Evolutionary conservation across 208 protist species (phyloP).

Genomic region (Crithidia expoeki): DNA sequence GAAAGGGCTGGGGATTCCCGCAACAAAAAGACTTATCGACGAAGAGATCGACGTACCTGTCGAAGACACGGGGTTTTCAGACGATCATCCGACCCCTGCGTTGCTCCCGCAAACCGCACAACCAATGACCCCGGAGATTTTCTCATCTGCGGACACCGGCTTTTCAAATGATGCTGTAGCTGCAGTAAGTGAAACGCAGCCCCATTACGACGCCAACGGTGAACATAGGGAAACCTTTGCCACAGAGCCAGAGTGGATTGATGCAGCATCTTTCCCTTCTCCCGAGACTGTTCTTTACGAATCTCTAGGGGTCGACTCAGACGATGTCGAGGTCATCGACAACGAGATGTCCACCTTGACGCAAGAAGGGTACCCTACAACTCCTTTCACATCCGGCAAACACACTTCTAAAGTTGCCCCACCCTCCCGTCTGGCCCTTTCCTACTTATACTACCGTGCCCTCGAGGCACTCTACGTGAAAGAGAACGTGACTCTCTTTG

Average conservation of each 20-base stretch:
- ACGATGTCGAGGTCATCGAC: neutral
- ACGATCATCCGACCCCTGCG: neutral
- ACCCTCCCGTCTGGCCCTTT: conserved; percentile 44
- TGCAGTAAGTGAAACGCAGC: too few species aligned
- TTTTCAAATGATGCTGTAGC: neutral
- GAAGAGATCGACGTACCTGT: neutral
- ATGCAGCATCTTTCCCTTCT: too few species aligned
- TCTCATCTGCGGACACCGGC: neutral
- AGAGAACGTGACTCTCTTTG: conserved; percentile 57
- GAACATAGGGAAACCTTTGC: too few species aligned
- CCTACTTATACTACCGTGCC: conserved; percentile 63
- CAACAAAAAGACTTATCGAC: too few species aligned
- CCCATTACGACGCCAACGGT: too few species aligned
- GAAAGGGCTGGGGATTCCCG: too few species aligned
- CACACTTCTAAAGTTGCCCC: conserved; percentile 2
- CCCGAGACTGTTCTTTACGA: too few species aligned
- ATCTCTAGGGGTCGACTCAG: neutral
- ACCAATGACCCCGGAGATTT: neutral
- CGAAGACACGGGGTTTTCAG: neutral
- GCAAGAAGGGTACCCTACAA: neutral
- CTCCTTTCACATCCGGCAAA: neutral
- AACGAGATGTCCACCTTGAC: neutral
- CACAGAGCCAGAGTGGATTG: too few species aligned
- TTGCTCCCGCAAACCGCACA: neutral
- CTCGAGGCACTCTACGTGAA: conserved; percentile 65